These are phyloP conservation scores for Penicillium odoratum DNA, from an alignment of 495 filamentous ascomycete species.

Conservation along the genomic window DNA sequence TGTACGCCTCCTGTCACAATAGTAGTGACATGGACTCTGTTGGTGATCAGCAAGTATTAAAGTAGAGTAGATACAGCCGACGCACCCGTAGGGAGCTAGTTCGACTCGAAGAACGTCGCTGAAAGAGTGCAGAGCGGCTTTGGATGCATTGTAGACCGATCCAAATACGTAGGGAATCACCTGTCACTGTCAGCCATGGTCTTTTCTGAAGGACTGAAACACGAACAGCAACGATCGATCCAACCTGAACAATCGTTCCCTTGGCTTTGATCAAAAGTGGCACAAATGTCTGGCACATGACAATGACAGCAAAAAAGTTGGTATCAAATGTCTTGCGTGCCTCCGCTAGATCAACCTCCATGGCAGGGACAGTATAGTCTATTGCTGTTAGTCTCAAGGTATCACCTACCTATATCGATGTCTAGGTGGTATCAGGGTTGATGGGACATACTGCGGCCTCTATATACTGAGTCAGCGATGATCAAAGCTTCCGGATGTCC, in stretches of 20 bases:
- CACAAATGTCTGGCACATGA: constrained; percentile 57
- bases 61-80: not conserved
- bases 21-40: constrained; percentile 52
- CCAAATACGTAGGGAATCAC: constrained; percentile 57
- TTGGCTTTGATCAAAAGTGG: constrained; percentile 58
- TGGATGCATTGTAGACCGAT: constrained; percentile 62
- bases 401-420: too few relatives aligned
- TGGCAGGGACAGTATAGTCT: constrained; percentile 63
- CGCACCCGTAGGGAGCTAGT: constrained; percentile 46
- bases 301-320: constrained; percentile 62
- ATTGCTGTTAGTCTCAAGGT: constrained; percentile 5
- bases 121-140: constrained; percentile 63
- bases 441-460: constrained; percentile 38
- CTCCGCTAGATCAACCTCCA: constrained; percentile 55
- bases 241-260: constrained; percentile 63
- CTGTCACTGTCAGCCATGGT: constrained; percentile 17
- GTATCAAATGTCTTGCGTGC: constrained; percentile 53
- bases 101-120: constrained; percentile 61
- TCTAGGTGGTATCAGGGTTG: too few relatives aligned
- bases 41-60: constrained; percentile 1
- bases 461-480: constrained; percentile 7
- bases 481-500: not conserved
- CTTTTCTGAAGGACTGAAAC: not conserved
- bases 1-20: constrained; percentile 64
- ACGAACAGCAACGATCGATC: constrained; percentile 53